These are phyloP conservation scores for Lactifluus rugatus DNA, from an alignment of 768 basidiomycete genomes.

Conservation along the genomic window DNA sequence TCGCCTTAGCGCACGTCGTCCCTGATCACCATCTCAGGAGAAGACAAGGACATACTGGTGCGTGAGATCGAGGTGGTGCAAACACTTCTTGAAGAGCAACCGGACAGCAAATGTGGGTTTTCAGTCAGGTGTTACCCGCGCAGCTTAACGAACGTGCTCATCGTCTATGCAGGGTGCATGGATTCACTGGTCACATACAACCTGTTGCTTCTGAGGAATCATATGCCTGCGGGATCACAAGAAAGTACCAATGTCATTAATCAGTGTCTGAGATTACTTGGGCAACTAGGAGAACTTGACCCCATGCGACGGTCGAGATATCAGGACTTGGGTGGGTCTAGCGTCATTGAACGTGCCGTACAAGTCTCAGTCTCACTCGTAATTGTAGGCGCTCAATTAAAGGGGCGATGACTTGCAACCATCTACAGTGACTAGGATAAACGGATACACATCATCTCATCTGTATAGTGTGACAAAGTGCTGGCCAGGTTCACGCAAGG, in stretches of 20 bases:
- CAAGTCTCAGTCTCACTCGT: not conserved
- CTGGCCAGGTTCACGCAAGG: not conserved
- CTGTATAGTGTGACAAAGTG: not conserved
- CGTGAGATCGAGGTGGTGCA: constrained; percentile 73
- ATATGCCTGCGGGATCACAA: constrained; percentile 29
- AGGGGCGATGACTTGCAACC: not conserved
- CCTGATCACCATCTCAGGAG: constrained; percentile 33
- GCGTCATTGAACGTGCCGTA: not conserved
- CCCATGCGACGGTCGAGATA: constrained; percentile 59
- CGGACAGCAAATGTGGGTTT: constrained; percentile 81
- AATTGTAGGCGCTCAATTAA: not conserved
- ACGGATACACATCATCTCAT: not conserved
- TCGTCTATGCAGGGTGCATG: constrained; percentile 73
- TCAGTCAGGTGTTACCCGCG: not conserved
- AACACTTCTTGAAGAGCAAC: constrained; percentile 79
- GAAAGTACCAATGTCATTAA: constrained; percentile 25
- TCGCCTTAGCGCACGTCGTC: not conserved
- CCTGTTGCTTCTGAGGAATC: constrained; percentile 47
- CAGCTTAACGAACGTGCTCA: not conserved
- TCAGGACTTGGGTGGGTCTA: constrained; percentile 45
- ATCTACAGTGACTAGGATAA: not conserved
- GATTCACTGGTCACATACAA: constrained; percentile 85
- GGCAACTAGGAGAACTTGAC: constrained; percentile 55
- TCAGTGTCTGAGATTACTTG: constrained; percentile 43
- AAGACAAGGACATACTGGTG: constrained; percentile 45